phyloP scores from a whole-genome alignment of 2,329 filamentous ascomycete genomes.

The Colletotrichum cereale region DNA sequence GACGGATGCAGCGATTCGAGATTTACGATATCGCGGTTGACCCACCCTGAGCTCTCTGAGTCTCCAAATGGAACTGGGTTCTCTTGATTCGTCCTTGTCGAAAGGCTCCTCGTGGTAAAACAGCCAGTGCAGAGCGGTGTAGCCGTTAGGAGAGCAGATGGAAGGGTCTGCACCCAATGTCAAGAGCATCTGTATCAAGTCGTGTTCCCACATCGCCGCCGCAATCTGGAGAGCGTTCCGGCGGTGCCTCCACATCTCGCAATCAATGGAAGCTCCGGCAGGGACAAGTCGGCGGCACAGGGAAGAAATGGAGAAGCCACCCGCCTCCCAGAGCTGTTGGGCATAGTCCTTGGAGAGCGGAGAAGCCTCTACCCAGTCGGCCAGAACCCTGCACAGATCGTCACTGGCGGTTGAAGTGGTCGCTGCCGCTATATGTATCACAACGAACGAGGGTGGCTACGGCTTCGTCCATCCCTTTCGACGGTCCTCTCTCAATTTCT shows the following conservation, averaged over 20 bases:
- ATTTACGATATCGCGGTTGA: background rate
- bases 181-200: background rate
- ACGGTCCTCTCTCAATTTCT: background rate
- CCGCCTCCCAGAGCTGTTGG: background rate
- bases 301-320: background rate
- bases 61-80: background rate
- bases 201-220: background rate
- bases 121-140: background rate
- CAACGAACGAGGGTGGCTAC: background rate
- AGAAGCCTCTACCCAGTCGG: background rate
- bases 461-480: background rate
- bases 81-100: too few relatives aligned
- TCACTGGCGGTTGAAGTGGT: background rate
- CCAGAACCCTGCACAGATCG: background rate
- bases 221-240: background rate
- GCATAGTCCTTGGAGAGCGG: background rate
- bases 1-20: background rate
- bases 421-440: background rate
- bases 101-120: background rate
- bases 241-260: background rate
- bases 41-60: background rate
- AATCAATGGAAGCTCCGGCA: background rate
- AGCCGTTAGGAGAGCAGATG: background rate
- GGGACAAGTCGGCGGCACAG: background rate
- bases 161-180: background rate